These are phyloP conservation scores for Canavalia gladiata DNA, from an alignment of 306 rosid species.

Conservation along the genomic window DNA sequence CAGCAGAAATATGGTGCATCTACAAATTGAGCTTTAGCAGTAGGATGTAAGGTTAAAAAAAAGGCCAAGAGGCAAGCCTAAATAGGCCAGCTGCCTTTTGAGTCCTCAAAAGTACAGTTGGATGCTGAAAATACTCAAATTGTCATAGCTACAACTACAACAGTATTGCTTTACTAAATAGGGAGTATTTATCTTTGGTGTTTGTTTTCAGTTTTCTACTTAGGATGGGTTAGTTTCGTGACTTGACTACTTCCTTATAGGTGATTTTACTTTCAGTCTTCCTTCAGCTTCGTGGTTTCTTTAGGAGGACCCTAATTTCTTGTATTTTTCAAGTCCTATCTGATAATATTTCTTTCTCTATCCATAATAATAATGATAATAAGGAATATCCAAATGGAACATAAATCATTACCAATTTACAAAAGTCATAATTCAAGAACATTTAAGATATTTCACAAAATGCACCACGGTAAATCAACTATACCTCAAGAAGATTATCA, in stretches of 20 bases:
- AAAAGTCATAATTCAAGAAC: constrained; percentile 23
- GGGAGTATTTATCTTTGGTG: background rate
- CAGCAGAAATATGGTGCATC: constrained; percentile 17
- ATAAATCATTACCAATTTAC: constrained; percentile 16
- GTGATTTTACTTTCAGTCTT: constrained; percentile 6
- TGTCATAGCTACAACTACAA: background rate
- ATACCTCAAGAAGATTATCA: constrained; percentile 93
- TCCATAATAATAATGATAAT: background rate
- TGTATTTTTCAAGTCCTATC: constrained; percentile 1
- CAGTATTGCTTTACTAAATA: constrained; percentile 2
- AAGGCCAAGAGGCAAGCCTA: background rate
- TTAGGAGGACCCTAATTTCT: background rate
- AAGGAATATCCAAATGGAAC: constrained; percentile 23
- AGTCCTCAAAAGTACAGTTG: background rate
- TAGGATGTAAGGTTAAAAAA: background rate
- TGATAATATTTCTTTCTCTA: constrained; percentile 21
- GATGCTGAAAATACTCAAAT: background rate
- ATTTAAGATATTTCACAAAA: constrained; percentile 31
- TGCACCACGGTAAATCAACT: constrained; percentile 30
- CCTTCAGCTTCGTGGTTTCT: constrained; percentile 28
- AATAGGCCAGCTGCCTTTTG: background rate
- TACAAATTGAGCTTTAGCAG: background rate
- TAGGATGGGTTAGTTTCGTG: constrained; percentile 7
- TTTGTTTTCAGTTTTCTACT: background rate
- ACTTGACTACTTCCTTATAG: background rate